These are phyloP conservation scores for Talaromyces sp. DNA, from an alignment of 2,329 filamentous ascomycete genomes.

Conservation along the genomic window DNA sequence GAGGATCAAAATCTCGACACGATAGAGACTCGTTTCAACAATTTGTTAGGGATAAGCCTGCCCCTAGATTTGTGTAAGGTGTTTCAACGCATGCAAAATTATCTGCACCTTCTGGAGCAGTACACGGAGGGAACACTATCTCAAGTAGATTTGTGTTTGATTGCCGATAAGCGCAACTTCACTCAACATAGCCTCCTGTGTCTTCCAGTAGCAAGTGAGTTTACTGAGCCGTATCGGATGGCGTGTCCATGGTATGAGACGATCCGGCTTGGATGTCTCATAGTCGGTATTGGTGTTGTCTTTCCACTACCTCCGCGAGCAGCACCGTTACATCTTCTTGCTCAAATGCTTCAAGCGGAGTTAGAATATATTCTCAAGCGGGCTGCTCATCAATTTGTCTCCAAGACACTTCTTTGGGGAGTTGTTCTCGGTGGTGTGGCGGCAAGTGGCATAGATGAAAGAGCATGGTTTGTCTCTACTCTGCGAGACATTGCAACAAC, in stretches of 20 bases:
- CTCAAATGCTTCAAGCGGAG: background rate
- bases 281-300: background rate
- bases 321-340: background rate
- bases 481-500: background rate
- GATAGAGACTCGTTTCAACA: background rate
- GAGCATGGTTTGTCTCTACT: background rate
- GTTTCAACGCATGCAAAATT: background rate
- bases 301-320: background rate
- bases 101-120: background rate
- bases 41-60: background rate
- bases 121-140: background rate
- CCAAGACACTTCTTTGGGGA: background rate
- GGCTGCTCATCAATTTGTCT: background rate
- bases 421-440: background rate
- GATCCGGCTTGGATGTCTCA: background rate
- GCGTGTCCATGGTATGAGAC: background rate
- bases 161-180: background rate
- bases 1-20: background rate
- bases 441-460: background rate
- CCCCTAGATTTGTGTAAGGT: background rate
- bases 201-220: background rate
- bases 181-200: background rate
- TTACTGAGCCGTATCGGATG: background rate
- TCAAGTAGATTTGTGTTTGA: background rate
- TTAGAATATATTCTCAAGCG: background rate